Percentiles rank a stretch among this genome's conserved stretches.
These are phyloP conservation scores for Hippophae tibetana DNA, from an alignment of 306 rosid species.

Conservation along the genomic window DNA sequence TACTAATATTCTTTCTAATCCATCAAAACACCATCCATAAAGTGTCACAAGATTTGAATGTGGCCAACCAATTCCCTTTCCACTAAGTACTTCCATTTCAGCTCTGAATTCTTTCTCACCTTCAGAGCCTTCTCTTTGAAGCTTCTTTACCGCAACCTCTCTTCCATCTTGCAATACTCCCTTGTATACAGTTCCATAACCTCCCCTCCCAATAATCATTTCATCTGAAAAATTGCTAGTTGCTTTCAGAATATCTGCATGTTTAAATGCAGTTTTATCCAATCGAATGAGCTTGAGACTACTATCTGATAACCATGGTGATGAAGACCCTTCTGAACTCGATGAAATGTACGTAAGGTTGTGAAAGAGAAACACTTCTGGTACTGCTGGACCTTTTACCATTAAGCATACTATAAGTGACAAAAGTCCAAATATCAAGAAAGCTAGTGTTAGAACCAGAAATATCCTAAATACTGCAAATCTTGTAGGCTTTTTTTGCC, in stretches of 20 bases:
- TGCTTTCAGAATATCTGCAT: conserved; percentile 71
- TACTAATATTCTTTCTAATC: conserved; percentile 55
- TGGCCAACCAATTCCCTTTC: conserved; percentile 77
- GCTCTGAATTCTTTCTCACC: conserved; percentile 88
- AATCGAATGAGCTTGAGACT: conserved; percentile 63
- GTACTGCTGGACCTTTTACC: conserved; percentile 34
- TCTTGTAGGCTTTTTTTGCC: conserved; percentile 16
- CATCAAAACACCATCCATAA: conserved; percentile 77
- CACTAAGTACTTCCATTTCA: conserved; percentile 83
- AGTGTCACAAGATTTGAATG: conserved; percentile 95
- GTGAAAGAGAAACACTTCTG: conserved; percentile 35
- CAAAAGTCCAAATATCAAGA: conserved; percentile 40
- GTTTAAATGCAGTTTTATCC: conserved; percentile 71
- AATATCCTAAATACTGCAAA: conserved; percentile 30
- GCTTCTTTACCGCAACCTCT: conserved; percentile 86
- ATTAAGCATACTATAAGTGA: conserved; percentile 36
- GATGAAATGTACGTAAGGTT: conserved; percentile 35
- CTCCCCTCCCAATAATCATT: conserved; percentile 80
- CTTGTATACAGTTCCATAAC: conserved; percentile 78
- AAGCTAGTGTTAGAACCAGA: conserved; percentile 32
- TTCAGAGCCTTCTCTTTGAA: conserved; percentile 66
- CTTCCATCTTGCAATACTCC: conserved; percentile 70
- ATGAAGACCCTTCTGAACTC: conserved; percentile 38
- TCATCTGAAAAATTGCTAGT: conserved; percentile 69
- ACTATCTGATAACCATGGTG: conserved; percentile 52